Percentiles rank a stretch among this genome's conserved stretches.
These are phyloP conservation scores for Vicia sativa DNA, from an alignment of 306 rosid genomes.

Conservation along the genomic window DNA sequence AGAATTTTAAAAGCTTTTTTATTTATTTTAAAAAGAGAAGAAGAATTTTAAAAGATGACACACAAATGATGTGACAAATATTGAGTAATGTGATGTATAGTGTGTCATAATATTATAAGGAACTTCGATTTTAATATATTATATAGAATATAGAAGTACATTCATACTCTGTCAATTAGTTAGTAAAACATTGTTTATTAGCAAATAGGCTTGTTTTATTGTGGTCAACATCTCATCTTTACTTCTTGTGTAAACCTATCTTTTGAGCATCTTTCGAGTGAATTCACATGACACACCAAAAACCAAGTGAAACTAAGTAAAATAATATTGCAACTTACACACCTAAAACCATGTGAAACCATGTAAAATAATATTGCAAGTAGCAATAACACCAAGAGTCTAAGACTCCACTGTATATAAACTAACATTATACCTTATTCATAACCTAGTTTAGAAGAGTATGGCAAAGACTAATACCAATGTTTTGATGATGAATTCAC, in stretches of 20 bases:
- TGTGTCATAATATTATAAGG: too few species aligned
- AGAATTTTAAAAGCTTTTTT: too few species aligned
- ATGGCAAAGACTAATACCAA: conserved; percentile 40
- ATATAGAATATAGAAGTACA: too few species aligned
- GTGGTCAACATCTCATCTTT: conserved; percentile 8
- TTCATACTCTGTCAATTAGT: neutral
- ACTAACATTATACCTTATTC: conserved; percentile 27
- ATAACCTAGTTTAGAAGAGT: conserved; percentile 16
- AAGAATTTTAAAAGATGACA: too few species aligned
- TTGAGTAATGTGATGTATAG: too few species aligned
- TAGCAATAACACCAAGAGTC: conserved; percentile 2
- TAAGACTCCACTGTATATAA: conserved; percentile 36
- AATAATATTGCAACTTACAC: conserved; percentile 14
- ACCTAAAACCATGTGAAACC: conserved; percentile 29
- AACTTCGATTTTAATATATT: too few species aligned
- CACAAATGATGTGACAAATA: too few species aligned
- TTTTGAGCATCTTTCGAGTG: conserved; percentile 45
- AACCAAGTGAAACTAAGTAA: conserved; percentile 9
- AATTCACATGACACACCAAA: conserved; percentile 56
- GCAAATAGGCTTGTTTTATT: conserved; percentile 17
- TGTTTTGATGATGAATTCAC: conserved; percentile 31
- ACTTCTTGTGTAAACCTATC: conserved; percentile 32
- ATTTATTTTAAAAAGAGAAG: too few species aligned
- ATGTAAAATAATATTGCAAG: conserved; percentile 15
- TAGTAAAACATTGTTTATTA: neutral